phyloP scores from a whole-genome alignment of 805 yeast species.

The Danielia reshetovae region DNA sequence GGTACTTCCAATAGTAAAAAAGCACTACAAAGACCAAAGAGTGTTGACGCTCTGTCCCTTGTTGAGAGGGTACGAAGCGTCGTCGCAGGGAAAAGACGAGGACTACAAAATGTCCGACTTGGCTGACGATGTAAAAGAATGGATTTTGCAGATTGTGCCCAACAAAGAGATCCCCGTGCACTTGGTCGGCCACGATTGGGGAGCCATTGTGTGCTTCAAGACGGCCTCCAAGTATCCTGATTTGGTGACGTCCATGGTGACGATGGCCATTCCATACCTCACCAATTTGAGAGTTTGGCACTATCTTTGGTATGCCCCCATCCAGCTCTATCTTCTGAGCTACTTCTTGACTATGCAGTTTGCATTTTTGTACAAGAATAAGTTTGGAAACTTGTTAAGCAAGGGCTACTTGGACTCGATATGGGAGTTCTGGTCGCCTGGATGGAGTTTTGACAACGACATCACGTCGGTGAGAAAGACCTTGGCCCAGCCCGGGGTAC shows the following conservation, averaged over 20 bases:
- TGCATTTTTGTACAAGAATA: slow-evolving; percentile 18
- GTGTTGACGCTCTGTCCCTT: slow-evolving; percentile 30
- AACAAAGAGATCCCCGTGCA: slow-evolving; percentile 26
- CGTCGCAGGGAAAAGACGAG: slow-evolving; percentile 22
- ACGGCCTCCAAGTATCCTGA: slow-evolving; percentile 34
- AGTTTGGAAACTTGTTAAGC: slow-evolving; percentile 12
- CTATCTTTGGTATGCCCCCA: slow-evolving; percentile 27
- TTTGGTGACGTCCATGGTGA: slow-evolving; percentile 26
- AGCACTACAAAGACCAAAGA: slow-evolving; percentile 14
- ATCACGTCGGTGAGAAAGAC: slow-evolving; percentile 28
- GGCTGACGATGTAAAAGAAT: slow-evolving; percentile 32
- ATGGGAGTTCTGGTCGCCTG: slow-evolving; percentile 40
- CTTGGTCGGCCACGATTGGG: slow-evolving; percentile 44
- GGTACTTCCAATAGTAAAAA: slow-evolving; percentile 19
- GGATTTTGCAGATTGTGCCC: slow-evolving; percentile 24
- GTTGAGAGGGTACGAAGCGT: slow-evolving; percentile 36
- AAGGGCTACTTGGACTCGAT: slow-evolving; percentile 28
- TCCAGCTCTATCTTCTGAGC: slow-evolving; percentile 30
- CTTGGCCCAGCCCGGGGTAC: slow-evolving; percentile 21
- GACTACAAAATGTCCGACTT: slow-evolving; percentile 27
- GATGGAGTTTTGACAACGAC: slow-evolving; percentile 28
- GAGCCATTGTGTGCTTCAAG: slow-evolving; percentile 35
- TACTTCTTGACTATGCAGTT: slow-evolving; percentile 38
- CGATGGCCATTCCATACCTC: slow-evolving; percentile 39
- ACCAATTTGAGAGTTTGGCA: slow-evolving; percentile 26